Percentiles rank a stretch among this genome's conserved stretches.
Conservation (phyloP, 805 yeast species). For the Candida hungchunana region DNA sequence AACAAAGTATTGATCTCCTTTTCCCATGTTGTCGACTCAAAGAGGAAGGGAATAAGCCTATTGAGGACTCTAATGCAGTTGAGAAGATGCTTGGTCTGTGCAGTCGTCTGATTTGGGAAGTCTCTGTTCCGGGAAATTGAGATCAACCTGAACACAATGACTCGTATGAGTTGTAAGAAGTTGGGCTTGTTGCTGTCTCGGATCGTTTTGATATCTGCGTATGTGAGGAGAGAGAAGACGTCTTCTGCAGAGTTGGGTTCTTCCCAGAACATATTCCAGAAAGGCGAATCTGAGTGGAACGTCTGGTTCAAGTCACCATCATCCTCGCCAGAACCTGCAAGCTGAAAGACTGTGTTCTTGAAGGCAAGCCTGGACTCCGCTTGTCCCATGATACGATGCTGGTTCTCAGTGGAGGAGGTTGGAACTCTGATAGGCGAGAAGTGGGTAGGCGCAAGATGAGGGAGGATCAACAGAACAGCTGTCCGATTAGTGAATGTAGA, state of each 20-base stretch:
- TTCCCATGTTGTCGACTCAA: conserved; percentile 40
- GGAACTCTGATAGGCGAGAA: background rate
- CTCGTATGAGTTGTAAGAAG: conserved; percentile 49
- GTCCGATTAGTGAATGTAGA: background rate
- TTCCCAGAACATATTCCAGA: conserved; percentile 46
- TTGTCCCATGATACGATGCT: conserved; percentile 52
- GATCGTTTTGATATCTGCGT: conserved; percentile 53
- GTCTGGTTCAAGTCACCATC: conserved; percentile 14
- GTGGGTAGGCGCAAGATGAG: background rate
- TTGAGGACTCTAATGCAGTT: conserved; percentile 64
- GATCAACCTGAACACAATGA: conserved; percentile 31
- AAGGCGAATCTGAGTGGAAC: conserved; percentile 32
- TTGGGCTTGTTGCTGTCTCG: conserved; percentile 55
- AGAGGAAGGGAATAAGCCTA: conserved; percentile 60
- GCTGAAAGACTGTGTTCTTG: conserved; percentile 55
- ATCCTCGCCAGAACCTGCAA: conserved; percentile 40
- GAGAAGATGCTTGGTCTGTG: conserved; percentile 36
- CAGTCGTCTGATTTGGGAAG: conserved; percentile 24
- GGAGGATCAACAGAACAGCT: background rate
- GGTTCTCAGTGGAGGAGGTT: background rate
- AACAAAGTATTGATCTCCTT: conserved; percentile 35
- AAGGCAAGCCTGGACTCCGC: conserved; percentile 63
- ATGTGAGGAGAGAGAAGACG: conserved; percentile 51
- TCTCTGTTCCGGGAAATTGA: conserved; percentile 18
- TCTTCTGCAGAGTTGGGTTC: conserved; percentile 51